phyloP scores from a whole-genome alignment of 106 monocot species.

The Dactylorhiza incarnata region DNA sequence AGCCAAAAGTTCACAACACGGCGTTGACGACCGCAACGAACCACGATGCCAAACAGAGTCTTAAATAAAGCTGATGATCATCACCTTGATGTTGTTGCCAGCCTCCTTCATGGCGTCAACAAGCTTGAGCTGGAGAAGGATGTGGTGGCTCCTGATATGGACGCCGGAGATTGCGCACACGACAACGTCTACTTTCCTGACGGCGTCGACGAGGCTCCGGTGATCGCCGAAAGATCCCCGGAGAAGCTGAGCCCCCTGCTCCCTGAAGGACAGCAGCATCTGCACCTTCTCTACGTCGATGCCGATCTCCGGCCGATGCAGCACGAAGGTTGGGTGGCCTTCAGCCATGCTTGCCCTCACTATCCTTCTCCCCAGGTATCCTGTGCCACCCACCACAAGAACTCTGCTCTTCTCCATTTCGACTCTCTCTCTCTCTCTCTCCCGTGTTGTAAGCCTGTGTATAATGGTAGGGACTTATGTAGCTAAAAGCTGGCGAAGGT shows the following conservation, averaged over 20 bases:
- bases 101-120: constrained; percentile 59
- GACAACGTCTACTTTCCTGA: constrained; percentile 42
- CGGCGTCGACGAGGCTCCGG: constrained; percentile 45
- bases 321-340: constrained; percentile 40
- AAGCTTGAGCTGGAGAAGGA: constrained; percentile 65
- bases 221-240: constrained; percentile 47
- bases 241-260: constrained; percentile 36
- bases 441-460: background rate
- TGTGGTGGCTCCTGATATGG: constrained; percentile 44
- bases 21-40: too few relatives aligned
- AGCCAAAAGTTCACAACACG: too few relatives aligned
- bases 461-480: background rate
- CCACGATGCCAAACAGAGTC: too few relatives aligned
- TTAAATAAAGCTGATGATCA: too few relatives aligned
- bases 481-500: background rate
- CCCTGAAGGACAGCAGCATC: constrained; percentile 43
- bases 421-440: constrained; percentile 2
- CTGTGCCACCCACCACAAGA: constrained; percentile 55
- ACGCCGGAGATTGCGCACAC: constrained; percentile 56
- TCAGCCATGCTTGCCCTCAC: constrained; percentile 43
- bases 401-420: constrained; percentile 29
- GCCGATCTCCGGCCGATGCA: constrained; percentile 37
- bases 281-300: constrained; percentile 57
- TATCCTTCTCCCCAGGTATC: constrained; percentile 47
- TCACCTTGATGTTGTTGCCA: constrained; percentile 51